Evolutionary conservation across 331 rosid species (phyloP), one percentile per base, ranked within the genome.

Genomic region (Arachis monticola): DNA sequence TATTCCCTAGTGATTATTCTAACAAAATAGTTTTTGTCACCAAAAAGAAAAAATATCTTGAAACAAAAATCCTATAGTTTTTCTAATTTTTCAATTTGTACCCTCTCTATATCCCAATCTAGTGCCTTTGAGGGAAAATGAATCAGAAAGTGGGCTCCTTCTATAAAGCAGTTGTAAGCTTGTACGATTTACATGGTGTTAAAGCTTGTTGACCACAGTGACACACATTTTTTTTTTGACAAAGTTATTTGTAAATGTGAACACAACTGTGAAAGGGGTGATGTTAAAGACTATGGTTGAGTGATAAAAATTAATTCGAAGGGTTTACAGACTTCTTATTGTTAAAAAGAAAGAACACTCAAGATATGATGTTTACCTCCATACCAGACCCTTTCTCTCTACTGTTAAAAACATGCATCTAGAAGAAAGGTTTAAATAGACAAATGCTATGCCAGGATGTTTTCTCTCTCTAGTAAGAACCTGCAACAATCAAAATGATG

Each of bases 381-480:
- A 1, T 1, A 53, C 6, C n/a, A 59, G 40, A 30, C 64, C 64
- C 3, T 59, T 35, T 59, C 13, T 30, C 13, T 41, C n/a, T 13
- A 63, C 5, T 8, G 1, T 5, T 63, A 40, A 46, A 5, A 63
- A 62, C 7, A 51, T 51, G 62, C 48, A 7, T 38, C 70, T 56
- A 46, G 59, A 57, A 44, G 40, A 48, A 1, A 44, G 14, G 14
- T 53, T 4, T 35, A 3, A 35, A 35, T 2, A 35, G 13, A 14
- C 13, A 58, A 59, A 74, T 8, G 47, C 52, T 40, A 17, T 27
- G 27, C 8, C 42, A 17, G 60, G 42, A 64, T 52, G 46, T 14
- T 62, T 68, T 22, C 73, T 64, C 51, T 67, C 31, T n/a, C 27
- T 9, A 27, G 3, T 69, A 53, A 74, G 64, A 69, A 35, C 52